Percentiles rank a stretch among this genome's conserved stretches.
Evolutionary conservation across 495 filamentous ascomycete genomes (phyloP).

Genomic region (Penicillium mononematosum): DNA sequence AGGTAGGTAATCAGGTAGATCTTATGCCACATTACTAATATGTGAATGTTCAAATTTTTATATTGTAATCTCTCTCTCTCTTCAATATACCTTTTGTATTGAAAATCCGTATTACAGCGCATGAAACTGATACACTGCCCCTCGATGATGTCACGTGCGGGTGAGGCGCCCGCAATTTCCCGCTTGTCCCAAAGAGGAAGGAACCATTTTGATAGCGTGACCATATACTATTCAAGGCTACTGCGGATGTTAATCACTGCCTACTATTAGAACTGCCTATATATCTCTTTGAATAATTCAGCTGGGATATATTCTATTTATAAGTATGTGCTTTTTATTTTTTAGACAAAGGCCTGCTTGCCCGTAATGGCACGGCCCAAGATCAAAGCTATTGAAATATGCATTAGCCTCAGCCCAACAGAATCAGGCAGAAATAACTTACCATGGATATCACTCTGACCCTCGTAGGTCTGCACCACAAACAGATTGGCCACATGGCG

Average conservation of each 20-base stretch:
- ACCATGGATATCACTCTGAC: conserved; percentile 95
- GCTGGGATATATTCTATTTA: conserved; percentile 9
- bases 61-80: not conserved
- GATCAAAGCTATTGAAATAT: conserved; percentile 53
- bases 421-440: conserved; percentile 38
- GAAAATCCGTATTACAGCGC: not conserved
- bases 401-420: conserved; percentile 20
- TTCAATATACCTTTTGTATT: conserved; percentile 8
- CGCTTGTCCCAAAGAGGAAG: conserved; percentile 23
- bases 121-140: conserved; percentile 12
- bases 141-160: conserved; percentile 38
- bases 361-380: conserved; percentile 69
- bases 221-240: not conserved
- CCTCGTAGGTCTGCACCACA: conserved; percentile 97
- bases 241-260: not conserved
- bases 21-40: too few relatives aligned
- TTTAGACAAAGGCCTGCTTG: conserved; percentile 64
- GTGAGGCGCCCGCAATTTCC: conserved; percentile 21
- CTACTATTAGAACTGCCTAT: not conserved
- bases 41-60: not conserved
- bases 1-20: not conserved
- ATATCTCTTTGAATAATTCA: not conserved
- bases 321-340: conserved; percentile 6
- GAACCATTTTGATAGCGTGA: conserved; percentile 7
- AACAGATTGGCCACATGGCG: conserved; percentile 95